A percentile compares a stretch with the other conserved stretches of the same genome.
phyloP scores from a whole-genome alignment of 805 yeast species.

The Wickerhamiella cacticola region DNA sequence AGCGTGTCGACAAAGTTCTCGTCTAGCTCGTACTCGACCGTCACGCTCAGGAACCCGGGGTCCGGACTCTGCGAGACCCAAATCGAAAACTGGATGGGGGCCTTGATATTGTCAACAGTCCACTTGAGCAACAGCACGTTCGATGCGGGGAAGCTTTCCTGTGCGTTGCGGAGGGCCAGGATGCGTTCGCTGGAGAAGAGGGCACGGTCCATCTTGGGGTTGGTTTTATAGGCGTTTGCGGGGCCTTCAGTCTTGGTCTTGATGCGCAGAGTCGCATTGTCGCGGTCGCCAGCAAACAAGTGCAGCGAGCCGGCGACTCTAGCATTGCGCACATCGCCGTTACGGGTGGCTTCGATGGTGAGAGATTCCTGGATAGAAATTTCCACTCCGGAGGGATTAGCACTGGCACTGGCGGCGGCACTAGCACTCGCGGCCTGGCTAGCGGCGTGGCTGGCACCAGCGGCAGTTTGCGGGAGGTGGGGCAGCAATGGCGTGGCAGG shows the following conservation, averaged over 20 bases:
- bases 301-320: slow-evolving; percentile 88
- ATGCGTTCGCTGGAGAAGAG: slow-evolving; percentile 45
- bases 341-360: slow-evolving; percentile 67
- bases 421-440: slow-evolving; percentile 12
- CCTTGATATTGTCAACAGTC: slow-evolving; percentile 49
- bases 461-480: slow-evolving; percentile 11
- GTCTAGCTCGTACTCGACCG: slow-evolving; percentile 76
- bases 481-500: not conserved
- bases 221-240: slow-evolving; percentile 73
- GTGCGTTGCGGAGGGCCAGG: slow-evolving; percentile 64
- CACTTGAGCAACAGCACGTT: slow-evolving; percentile 88
- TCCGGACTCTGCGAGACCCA: slow-evolving; percentile 61
- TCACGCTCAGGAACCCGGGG: slow-evolving; percentile 53
- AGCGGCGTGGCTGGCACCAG: slow-evolving; percentile 9
- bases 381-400: slow-evolving; percentile 34
- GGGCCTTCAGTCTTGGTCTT: slow-evolving; percentile 40
- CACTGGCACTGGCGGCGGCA: not conserved
- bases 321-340: slow-evolving; percentile 47
- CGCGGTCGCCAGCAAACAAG: slow-evolving; percentile 70
- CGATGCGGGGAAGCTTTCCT: slow-evolving; percentile 79
- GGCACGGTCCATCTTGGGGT: slow-evolving; percentile 85
- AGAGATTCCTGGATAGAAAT: slow-evolving; percentile 66
- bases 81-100: slow-evolving; percentile 66
- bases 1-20: slow-evolving; percentile 37
- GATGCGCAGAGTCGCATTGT: slow-evolving; percentile 54